Evolutionary conservation across 208 protist species (phyloP).

Genomic region (Trypanosoma cruzi): DNA sequence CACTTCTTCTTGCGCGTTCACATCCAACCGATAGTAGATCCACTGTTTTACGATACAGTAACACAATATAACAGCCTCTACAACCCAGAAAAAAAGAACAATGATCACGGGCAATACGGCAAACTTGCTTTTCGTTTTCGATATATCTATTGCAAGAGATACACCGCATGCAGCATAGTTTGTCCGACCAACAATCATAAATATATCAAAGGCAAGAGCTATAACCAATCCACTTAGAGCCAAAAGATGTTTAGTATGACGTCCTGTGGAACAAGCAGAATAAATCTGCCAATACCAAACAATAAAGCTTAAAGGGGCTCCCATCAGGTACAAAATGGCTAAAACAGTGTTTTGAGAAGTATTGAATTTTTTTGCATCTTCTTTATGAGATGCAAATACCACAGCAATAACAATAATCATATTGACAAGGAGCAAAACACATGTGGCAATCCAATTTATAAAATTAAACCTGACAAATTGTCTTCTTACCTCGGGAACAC

Average conservation of each 20-base stretch:
- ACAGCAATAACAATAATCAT: conserved; percentile 47
- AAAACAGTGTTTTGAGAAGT: conserved; percentile 43
- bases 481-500: conserved; percentile 41
- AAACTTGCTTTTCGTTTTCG: conserved; percentile 30
- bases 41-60: conserved; percentile 57
- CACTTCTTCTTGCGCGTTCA: conserved; percentile 45
- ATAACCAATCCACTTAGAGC: conserved; percentile 62
- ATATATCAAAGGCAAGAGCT: conserved; percentile 48
- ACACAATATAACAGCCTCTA: conserved; percentile 41
- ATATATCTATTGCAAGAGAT: conserved; percentile 37
- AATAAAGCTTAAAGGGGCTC: conserved; percentile 68
- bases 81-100: conserved; percentile 53
- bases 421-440: conserved; percentile 57
- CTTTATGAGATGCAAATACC: conserved; percentile 31
- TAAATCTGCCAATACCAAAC: conserved; percentile 77
- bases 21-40: conserved; percentile 67
- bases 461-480: conserved; percentile 59
- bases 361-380: conserved; percentile 30
- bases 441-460: conserved; percentile 70
- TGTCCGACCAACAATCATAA: conserved; percentile 48
- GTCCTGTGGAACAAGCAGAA: conserved; percentile 44
- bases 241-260: conserved; percentile 48
- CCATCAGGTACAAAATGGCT: conserved; percentile 54
- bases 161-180: conserved; percentile 58
- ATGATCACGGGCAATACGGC: conserved; percentile 48